phyloP scores from a whole-genome alignment of 306 rosid species.

The Fagus sylvatica region DNA sequence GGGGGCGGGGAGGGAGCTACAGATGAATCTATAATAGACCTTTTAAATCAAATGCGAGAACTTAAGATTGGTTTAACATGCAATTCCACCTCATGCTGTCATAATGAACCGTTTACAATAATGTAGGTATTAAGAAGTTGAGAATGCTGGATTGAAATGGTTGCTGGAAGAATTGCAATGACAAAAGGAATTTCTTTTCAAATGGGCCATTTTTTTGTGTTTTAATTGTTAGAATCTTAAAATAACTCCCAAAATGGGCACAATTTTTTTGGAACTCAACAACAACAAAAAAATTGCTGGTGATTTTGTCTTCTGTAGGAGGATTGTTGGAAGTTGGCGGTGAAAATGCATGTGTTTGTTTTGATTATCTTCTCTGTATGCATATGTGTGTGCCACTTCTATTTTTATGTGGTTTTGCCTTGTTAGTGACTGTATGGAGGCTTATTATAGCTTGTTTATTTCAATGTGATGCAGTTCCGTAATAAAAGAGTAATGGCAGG shows the following conservation, averaged over 20 bases:
- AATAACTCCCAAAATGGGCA: not conserved
- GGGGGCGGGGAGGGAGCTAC: no score
- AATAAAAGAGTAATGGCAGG: slow-evolving; percentile 84
- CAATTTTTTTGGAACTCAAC: not conserved
- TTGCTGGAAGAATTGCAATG: not conserved
- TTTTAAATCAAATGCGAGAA: not conserved
- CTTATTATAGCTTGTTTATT: slow-evolving; percentile 26
- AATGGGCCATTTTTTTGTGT: not conserved
- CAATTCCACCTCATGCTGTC: not conserved
- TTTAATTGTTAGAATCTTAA: not conserved
- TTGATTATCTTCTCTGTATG: not conserved
- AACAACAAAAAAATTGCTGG: not conserved
- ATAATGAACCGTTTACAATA: not conserved
- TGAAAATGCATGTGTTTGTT: not conserved
- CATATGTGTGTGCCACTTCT: not conserved
- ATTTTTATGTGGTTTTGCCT: slow-evolving; percentile 3
- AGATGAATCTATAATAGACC: no score
- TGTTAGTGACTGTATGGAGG: slow-evolving; percentile 13
- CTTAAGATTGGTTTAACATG: not conserved
- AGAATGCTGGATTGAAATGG: not conserved
- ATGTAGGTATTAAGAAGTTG: not conserved
- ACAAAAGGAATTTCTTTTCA: not conserved
- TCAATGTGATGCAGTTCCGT: slow-evolving; percentile 63
- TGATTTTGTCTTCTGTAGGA: not conserved
- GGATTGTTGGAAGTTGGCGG: not conserved